Evolutionary conservation across 2,329 filamentous ascomycete species (phyloP), one percentile per base, ranked within the genome.

Genomic region (Colletotrichum karsti): DNA sequence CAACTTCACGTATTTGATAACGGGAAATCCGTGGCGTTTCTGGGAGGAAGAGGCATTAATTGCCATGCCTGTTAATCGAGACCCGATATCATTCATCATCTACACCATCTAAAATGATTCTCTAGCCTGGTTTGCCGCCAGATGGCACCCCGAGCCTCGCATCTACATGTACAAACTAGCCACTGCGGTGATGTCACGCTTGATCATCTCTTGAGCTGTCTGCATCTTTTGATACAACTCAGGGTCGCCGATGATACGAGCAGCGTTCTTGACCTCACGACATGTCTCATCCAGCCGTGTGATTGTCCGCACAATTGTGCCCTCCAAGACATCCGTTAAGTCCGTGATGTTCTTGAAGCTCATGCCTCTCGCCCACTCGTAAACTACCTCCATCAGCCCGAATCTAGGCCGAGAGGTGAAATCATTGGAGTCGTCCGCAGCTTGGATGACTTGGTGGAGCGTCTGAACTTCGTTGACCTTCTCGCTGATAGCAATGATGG

Each of bases 351-450:
- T 95, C 81, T 97, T 97, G 86, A 99, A 99, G 58, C 93, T 95
- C 94, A 98, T 98, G 26, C 96, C 96, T 55, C 94, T 87, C 9
- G 96, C 96, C 96, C 96, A 99, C 80, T 99, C 96, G 78, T 98
- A 98, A 35, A 99, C 97, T 0, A 99, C 96, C 80, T 99, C 96
- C 77, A 97, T 94, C 63, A 99, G 87, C 1, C 95, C 96, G 77
- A 99, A 99, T 9, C 95, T 88, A 2, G 95, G 94, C 61, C 91
- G 88, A 67, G 90, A 94, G 37, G 93, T 92, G 76, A 98, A 98
- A 79, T 98, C 95, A 74, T 97, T 97, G 65, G 91, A 92, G 77
- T 98, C 95, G 62, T 98, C 95, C 1, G 92, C 88, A 0, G 93
- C 93, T 66, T 97, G 89, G 65, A 98, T 95, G 30, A 99, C 95